phyloP scores from a whole-genome alignment of 441 rosid genomes.

The Theobroma grandiflorum region DNA sequence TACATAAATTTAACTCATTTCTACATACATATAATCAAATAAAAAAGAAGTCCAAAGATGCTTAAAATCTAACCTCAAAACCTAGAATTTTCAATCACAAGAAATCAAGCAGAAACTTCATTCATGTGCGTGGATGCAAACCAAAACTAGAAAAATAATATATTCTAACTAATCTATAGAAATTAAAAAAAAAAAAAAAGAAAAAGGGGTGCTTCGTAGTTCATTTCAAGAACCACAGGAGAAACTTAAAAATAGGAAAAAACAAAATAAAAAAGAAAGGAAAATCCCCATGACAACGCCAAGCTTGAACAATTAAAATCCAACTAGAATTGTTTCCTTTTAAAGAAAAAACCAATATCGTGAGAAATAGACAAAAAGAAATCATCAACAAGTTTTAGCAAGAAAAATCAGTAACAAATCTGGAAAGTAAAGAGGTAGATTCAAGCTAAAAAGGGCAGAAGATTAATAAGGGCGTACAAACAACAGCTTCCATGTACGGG shows the following conservation, averaged over 20 bases:
- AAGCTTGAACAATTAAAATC: neutral
- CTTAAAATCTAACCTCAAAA: neutral
- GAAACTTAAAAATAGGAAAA: neutral
- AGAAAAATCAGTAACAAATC: neutral
- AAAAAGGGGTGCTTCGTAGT: neutral
- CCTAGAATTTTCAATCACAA: neutral
- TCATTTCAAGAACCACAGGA: neutral
- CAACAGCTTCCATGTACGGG: conserved; percentile 92
- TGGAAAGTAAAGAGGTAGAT: neutral
- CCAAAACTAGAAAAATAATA: neutral
- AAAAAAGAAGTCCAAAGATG: neutral
- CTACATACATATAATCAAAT: neutral
- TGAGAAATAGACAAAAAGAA: neutral
- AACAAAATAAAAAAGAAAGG: neutral
- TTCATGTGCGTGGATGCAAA: neutral
- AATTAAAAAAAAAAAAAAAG: neutral
- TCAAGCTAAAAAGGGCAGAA: neutral
- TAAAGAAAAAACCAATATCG: neutral
- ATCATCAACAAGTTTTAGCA: neutral
- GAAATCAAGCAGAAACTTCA: neutral
- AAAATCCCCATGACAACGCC: neutral
- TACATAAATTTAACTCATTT: conserved; percentile 6
- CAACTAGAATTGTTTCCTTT: neutral
- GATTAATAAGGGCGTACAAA: conserved; percentile 50
- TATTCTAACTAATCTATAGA: neutral